A percentile compares a stretch with the other conserved stretches of the same genome.
phyloP scores from a whole-genome alignment of 2,329 filamentous ascomycete genomes.

The Ambrosiella xylebori region DNA sequence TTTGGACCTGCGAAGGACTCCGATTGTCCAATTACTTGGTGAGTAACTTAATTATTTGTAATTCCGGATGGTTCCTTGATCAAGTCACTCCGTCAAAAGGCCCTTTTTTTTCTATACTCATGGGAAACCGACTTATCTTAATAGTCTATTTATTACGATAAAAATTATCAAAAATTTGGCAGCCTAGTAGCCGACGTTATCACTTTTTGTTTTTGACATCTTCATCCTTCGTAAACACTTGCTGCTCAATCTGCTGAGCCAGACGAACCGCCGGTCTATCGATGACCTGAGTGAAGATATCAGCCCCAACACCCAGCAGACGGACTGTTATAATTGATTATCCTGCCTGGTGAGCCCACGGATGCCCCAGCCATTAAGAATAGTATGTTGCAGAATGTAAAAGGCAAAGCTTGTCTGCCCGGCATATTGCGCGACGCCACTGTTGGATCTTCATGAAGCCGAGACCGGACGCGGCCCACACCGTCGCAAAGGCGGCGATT shows the following conservation, averaged over 20 bases:
- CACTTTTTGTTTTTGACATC: background rate
- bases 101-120: too few relatives aligned
- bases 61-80: too few relatives aligned
- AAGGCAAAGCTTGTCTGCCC: constrained; percentile 43
- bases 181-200: too few relatives aligned
- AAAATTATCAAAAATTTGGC: too few relatives aligned
- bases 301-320: constrained; percentile 7
- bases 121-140: too few relatives aligned
- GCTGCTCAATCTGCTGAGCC: constrained; percentile 3
- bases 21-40: too few relatives aligned
- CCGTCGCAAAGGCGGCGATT: constrained; percentile 33
- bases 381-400: constrained; percentile 35
- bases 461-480: constrained; percentile 32
- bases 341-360: constrained; percentile 2
- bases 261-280: constrained; percentile 10
- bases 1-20: too few relatives aligned
- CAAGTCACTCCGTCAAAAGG: too few relatives aligned
- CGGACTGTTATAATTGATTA: constrained; percentile 3
- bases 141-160: too few relatives aligned
- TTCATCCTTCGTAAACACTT: background rate
- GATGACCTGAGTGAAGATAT: constrained; percentile 9
- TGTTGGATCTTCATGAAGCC: constrained; percentile 31
- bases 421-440: constrained; percentile 34
- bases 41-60: too few relatives aligned
- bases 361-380: constrained; percentile 11